Conservation (phyloP, 768 basidiomycete genomes). For the Hericium rajendrae region DNA sequence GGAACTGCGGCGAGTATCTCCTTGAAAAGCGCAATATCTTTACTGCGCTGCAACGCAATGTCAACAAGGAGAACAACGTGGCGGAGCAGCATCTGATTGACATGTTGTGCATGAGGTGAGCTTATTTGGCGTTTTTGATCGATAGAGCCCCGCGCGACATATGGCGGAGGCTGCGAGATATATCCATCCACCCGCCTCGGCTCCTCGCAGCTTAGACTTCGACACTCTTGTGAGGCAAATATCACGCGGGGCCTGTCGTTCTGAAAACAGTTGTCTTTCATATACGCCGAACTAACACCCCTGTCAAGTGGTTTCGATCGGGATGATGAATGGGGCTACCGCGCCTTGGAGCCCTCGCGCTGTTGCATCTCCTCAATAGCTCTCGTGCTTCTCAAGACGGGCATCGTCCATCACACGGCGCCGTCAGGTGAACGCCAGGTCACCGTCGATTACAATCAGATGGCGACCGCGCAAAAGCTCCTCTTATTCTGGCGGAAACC, state of each 20-base stretch:
- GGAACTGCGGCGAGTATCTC: conserved; percentile 77
- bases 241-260: too few relatives aligned
- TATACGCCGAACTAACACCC: background rate
- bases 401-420: conserved; percentile 65
- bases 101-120: conserved; percentile 98
- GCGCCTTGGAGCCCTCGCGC: conserved; percentile 89
- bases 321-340: conserved; percentile 97
- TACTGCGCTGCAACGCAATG: conserved; percentile 95
- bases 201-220: background rate
- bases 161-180: too few relatives aligned
- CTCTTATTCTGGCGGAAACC: conserved; percentile 98
- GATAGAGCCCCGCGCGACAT: background rate
- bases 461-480: conserved; percentile 96
- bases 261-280: too few relatives aligned
- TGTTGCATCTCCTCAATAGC: conserved; percentile 99
- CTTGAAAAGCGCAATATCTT: conserved; percentile 91
- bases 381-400: conserved; percentile 93
- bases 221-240: background rate
- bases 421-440: conserved; percentile 49
- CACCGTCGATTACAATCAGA: conserved; percentile 83
- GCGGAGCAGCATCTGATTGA: conserved; percentile 99
- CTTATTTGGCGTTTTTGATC: conserved; percentile 7
- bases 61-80: conserved; percentile 97
- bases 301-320: conserved; percentile 80
- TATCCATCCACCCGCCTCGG: too few relatives aligned